Evolutionary conservation across 768 basidiomycete genomes (phyloP).

Genomic region (Pholiota molesta): DNA sequence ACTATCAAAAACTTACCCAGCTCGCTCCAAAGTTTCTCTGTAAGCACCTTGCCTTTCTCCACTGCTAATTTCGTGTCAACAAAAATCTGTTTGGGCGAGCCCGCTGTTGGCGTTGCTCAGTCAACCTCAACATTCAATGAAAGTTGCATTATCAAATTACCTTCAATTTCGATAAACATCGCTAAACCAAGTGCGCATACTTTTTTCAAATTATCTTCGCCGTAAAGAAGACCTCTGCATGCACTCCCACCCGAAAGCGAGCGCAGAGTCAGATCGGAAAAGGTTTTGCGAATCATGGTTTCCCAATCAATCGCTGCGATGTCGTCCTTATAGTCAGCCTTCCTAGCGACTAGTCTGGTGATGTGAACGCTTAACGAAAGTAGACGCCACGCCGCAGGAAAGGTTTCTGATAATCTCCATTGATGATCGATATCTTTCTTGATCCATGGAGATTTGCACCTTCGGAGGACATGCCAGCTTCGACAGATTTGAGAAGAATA

Average conservation of each 20-base stretch:
- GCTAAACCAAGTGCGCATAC: neutral
- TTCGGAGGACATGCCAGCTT: neutral
- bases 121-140: neutral
- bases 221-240: neutral
- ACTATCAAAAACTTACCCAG: neutral
- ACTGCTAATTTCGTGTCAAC: neutral
- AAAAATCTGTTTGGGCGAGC: neutral
- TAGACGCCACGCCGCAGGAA: neutral
- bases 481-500: neutral
- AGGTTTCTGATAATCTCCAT: neutral
- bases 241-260: neutral
- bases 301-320: neutral
- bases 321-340: neutral
- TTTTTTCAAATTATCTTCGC: neutral
- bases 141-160: neutral
- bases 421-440: neutral
- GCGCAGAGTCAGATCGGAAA: neutral
- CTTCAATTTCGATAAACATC: neutral
- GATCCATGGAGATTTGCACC: neutral
- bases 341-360: neutral
- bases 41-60: neutral
- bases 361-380: neutral
- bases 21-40: neutral
- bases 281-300: neutral
- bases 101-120: neutral